phyloP scores from a whole-genome alignment of 371 early-diverging fungal genomes.

The Apophysomyces trapeziformis region DNA sequence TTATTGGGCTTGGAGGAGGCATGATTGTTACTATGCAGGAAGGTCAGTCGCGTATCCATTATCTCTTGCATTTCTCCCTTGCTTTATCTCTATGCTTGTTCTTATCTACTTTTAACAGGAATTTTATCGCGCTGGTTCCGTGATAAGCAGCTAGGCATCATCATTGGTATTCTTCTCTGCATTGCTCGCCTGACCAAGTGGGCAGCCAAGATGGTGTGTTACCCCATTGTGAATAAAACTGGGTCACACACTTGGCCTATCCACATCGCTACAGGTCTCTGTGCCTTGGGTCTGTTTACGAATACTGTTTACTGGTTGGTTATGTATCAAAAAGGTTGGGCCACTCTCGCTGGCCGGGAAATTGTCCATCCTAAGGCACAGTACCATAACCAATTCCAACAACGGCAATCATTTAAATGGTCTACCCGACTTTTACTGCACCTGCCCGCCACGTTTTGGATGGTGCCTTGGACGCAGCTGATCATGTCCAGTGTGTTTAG shows the following conservation, averaged over 20 bases:
- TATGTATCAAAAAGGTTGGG: slow-evolving; percentile 40
- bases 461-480: slow-evolving; percentile 48
- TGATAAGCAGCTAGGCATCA: slow-evolving; percentile 40
- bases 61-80: not conserved
- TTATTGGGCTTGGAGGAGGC: slow-evolving; percentile 52
- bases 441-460: slow-evolving; percentile 51
- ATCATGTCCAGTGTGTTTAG: slow-evolving; percentile 52
- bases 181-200: slow-evolving; percentile 46
- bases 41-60: not conserved
- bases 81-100: not conserved
- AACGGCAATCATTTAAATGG: slow-evolving; percentile 23
- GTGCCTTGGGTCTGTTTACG: slow-evolving; percentile 35
- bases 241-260: slow-evolving; percentile 32
- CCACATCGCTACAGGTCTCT: slow-evolving; percentile 44
- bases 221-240: slow-evolving; percentile 37
- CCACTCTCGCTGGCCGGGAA: slow-evolving; percentile 39
- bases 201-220: slow-evolving; percentile 45
- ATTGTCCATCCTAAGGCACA: slow-evolving; percentile 22
- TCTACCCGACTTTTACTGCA: slow-evolving; percentile 30
- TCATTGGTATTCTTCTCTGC: slow-evolving; percentile 39
- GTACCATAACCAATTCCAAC: slow-evolving; percentile 17
- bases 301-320: slow-evolving; percentile 40
- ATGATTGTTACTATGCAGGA: slow-evolving; percentile 54
- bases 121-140: slow-evolving; percentile 53
- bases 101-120: slow-evolving; percentile 14